A percentile compares a stretch with the other conserved stretches of the same genome.
These are phyloP conservation scores for Myxozyma udenii DNA, from an alignment of 805 yeast species.

Conservation along the genomic window DNA sequence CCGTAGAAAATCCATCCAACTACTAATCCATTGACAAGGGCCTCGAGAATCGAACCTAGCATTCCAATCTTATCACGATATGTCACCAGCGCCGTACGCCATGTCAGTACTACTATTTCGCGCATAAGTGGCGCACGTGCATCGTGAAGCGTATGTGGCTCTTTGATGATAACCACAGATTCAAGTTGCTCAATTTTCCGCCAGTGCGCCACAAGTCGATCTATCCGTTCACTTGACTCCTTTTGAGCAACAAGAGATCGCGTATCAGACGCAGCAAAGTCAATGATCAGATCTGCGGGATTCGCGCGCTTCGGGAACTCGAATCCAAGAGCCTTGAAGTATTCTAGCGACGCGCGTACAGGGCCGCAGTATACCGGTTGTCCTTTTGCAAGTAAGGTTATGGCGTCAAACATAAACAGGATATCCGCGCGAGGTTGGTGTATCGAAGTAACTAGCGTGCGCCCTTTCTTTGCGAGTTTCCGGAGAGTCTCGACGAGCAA, in stretches of 20 bases:
- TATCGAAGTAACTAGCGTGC: constrained; percentile 70
- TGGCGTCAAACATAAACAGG: constrained; percentile 60
- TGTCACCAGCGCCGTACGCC: constrained; percentile 48
- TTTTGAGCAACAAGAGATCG: constrained; percentile 42
- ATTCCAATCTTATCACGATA: constrained; percentile 52
- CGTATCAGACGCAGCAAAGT: constrained; percentile 55
- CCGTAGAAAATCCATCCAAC: constrained; percentile 74
- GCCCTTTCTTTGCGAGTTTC: constrained; percentile 55
- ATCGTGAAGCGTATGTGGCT: constrained; percentile 27
- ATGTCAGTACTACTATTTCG: constrained; percentile 46
- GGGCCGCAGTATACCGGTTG: constrained; percentile 49
- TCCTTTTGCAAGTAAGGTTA: constrained; percentile 67
- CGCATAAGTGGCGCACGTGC: constrained; percentile 44
- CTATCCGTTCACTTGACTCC: constrained; percentile 40
- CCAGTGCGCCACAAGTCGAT: constrained; percentile 44
- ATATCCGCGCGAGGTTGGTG: constrained; percentile 86
- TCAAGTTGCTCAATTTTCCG: constrained; percentile 8
- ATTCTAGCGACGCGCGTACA: constrained; percentile 43
- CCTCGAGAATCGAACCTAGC: constrained; percentile 45
- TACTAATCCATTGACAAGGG: constrained; percentile 55
- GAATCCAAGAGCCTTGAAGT: constrained; percentile 51
- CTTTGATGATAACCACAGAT: neutral
- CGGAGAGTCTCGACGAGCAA: constrained; percentile 60
- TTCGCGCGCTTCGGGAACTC: constrained; percentile 49
- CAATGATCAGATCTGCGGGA: constrained; percentile 62